These are phyloP conservation scores for Corylus avellana DNA, from an alignment of 306 rosid species.

Conservation along the genomic window DNA sequence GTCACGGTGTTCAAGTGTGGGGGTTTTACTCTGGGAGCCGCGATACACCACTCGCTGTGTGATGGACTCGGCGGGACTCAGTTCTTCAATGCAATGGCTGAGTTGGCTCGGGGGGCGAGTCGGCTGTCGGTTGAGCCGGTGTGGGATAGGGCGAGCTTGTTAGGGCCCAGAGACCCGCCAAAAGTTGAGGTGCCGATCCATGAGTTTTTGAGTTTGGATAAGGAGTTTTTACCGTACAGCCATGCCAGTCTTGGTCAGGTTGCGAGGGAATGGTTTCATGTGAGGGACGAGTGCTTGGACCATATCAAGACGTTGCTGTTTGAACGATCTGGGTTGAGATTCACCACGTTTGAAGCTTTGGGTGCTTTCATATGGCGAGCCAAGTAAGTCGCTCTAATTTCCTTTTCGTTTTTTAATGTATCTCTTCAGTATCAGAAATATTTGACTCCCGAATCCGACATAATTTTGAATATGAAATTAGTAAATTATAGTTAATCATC, in stretches of 20 bases:
- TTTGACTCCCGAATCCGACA: too few relatives aligned
- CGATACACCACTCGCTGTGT: conserved; percentile 64
- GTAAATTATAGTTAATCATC: too few relatives aligned
- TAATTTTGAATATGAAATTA: too few relatives aligned
- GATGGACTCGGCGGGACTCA: conserved; percentile 78
- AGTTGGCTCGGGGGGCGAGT: conserved; percentile 68
- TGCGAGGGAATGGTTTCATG: conserved; percentile 54
- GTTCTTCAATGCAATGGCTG: conserved; percentile 73
- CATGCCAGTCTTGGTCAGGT: conserved; percentile 34
- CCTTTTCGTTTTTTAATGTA: too few relatives aligned
- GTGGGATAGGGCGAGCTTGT: conserved; percentile 53
- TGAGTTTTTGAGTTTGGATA: conserved; percentile 53
- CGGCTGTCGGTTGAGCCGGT: conserved; percentile 40
- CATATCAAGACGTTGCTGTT: conserved; percentile 43
- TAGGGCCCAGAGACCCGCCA: conserved; percentile 57
- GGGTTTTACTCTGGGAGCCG: conserved; percentile 75
- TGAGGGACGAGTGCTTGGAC: conserved; percentile 57
- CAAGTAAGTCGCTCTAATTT: conserved; percentile 54
- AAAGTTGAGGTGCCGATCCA: conserved; percentile 43
- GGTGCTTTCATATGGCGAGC: conserved; percentile 91
- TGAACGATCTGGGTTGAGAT: conserved; percentile 52
- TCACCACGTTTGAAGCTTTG: conserved; percentile 83
- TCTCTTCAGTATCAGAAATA: too few relatives aligned
- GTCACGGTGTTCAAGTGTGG: conserved; percentile 73
- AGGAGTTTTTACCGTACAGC: conserved; percentile 45